Conservation (phyloP, 345 rosid genomes). For the Populus euphratica region DNA sequence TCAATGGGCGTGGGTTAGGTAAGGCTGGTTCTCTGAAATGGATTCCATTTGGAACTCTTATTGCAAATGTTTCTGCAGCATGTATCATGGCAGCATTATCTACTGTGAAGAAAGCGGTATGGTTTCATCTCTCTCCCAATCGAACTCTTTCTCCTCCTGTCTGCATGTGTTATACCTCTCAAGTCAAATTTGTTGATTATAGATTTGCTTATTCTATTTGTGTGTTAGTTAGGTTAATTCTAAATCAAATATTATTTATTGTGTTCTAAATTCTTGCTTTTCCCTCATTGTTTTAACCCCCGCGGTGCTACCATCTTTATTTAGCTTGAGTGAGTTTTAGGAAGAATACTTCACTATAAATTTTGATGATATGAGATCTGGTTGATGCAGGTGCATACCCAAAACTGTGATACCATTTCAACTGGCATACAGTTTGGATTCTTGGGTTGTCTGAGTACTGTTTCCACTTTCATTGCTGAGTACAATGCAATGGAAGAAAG, state of each 20-base stretch:
- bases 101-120: constrained; percentile 56
- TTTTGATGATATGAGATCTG: neutral
- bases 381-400: constrained; percentile 48
- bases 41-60: constrained; percentile 89
- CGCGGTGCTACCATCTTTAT: neutral
- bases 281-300: neutral
- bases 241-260: neutral
- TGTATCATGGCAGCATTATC: constrained; percentile 73
- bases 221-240: neutral
- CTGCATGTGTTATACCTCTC: neutral
- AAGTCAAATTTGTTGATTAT: neutral
- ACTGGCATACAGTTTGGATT: constrained; percentile 70
- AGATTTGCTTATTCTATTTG: neutral
- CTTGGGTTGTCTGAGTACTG: constrained; percentile 81
- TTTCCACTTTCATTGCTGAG: constrained; percentile 86
- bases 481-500: constrained; percentile 83
- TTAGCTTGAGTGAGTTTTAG: neutral
- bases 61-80: constrained; percentile 80
- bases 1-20: constrained; percentile 82
- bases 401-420: constrained; percentile 45
- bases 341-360: neutral
- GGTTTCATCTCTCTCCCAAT: neutral
- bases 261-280: neutral
- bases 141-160: neutral
- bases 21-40: constrained; percentile 53